phyloP scores from a whole-genome alignment of 164 flowering plant genomes.

The Chimonanthus praecox region DNA sequence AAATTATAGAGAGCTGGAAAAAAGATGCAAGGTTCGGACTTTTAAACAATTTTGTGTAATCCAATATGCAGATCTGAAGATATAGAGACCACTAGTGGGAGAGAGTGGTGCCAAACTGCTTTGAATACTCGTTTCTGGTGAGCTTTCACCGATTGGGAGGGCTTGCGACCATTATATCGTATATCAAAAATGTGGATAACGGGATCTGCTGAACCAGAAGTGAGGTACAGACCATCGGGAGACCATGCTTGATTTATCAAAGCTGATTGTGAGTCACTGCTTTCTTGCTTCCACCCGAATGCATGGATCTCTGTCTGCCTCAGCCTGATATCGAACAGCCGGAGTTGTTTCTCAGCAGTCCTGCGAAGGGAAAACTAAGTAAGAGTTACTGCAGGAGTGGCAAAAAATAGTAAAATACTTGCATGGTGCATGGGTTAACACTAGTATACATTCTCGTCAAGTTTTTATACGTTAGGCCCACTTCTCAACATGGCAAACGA shows the following conservation, averaged over 20 bases:
- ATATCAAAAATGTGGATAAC: slow-evolving; percentile 84
- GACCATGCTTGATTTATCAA: slow-evolving; percentile 96
- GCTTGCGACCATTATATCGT: slow-evolving; percentile 55
- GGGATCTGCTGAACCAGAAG: slow-evolving; percentile 93
- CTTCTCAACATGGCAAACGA: too few relatives aligned
- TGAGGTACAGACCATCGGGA: slow-evolving; percentile 73
- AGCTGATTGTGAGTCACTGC: slow-evolving; percentile 91
- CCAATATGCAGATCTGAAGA: slow-evolving; percentile 88
- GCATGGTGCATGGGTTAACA: not conserved
- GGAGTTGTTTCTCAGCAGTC: slow-evolving; percentile 69
- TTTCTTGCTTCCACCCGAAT: slow-evolving; percentile 92
- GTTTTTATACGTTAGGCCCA: too few relatives aligned
- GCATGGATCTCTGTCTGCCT: slow-evolving; percentile 69
- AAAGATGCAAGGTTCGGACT: not conserved
- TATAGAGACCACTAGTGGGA: slow-evolving; percentile 81
- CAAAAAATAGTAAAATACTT: too few relatives aligned
- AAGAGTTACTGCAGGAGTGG: not conserved
- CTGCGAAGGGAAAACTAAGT: slow-evolving; percentile 31
- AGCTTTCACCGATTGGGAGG: slow-evolving; percentile 78
- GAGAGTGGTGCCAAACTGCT: slow-evolving; percentile 74
- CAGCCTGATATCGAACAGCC: slow-evolving; percentile 70
- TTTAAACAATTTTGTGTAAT: slow-evolving; percentile 46
- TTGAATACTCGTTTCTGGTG: slow-evolving; percentile 92
- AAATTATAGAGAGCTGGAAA: too few relatives aligned
- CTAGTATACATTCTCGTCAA: too few relatives aligned